Evolutionary conservation across 2,329 filamentous ascomycete genomes (phyloP), one percentile per base, ranked within the genome.

Genomic region (Ascochyta viciae-villosae): DNA sequence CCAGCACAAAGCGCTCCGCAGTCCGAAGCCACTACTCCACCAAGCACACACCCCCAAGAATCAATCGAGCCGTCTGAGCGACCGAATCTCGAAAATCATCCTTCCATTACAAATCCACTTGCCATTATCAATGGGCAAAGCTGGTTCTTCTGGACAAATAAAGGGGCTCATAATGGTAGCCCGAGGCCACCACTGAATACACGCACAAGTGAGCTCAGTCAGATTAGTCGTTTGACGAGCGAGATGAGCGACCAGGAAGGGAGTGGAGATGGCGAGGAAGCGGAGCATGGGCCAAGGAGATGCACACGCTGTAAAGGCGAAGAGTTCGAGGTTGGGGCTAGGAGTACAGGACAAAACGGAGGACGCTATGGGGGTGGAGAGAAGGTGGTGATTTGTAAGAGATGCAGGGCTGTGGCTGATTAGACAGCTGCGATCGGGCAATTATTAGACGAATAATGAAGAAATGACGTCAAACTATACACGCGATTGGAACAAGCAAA

Each of bases 251-350:
- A 60, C 15, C 33, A 35, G 3, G 43, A 77, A 8, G 76, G 74
- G 13, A 79, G 80, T 4, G 80, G 78, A 12, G 75, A 77, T 8
- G 81, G 82, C 19, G 80, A 80, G n/a, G 61, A 61, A 29, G 46
- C 41, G 5, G 24, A 29, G 22, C 33, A 22, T 6, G 27, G 6
- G n/a, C 6, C 29, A 8, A 23, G 33, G 61, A 79, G 74, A 23
- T 90, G 88, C 65, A 76, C 78, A 22, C 63, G 72, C 22, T 91
- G 89, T 66, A 82, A 82, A 4, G 81, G 84, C 1, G 82, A 75
- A 19, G 85, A 87, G 57, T 91, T 91, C 62, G 85, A 85, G 61
- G 83, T 84, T 1, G 85, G 82, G 62, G 85, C 81, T 4, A 81
- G 78, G 26, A 82, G 81, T 7, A 79, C 77, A 38, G 37, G 24